Percentiles rank a stretch among this genome's conserved stretches.
Conservation (phyloP, 1,284 basidiomycete genomes). For the Ceratobasidium sp. region DNA sequence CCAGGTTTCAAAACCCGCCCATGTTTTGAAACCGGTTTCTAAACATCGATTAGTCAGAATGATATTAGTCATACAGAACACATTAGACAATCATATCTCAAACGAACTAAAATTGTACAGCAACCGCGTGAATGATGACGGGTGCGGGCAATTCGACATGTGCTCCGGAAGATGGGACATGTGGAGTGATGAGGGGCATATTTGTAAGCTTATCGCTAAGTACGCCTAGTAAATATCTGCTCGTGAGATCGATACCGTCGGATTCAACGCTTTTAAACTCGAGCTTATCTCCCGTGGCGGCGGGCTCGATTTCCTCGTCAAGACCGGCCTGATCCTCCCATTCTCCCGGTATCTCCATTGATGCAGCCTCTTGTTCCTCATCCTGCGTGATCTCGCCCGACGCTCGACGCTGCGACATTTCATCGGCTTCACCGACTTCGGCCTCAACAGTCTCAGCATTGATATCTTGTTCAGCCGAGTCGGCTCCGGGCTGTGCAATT, state of each 20-base stretch:
- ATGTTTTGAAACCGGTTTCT: too few species aligned
- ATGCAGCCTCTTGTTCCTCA: background rate
- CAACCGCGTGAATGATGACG: too few species aligned
- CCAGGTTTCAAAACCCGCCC: too few species aligned
- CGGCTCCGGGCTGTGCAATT: background rate
- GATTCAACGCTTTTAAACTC: too few species aligned
- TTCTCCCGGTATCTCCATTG: background rate
- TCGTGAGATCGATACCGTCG: background rate
- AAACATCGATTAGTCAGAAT: too few species aligned
- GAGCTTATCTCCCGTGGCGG: background rate
- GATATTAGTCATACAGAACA: too few species aligned
- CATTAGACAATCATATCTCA: too few species aligned
- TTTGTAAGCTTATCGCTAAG: too few species aligned
- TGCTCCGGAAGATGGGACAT: too few species aligned
- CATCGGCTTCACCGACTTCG: background rate
- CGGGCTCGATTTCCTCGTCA: background rate
- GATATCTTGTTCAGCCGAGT: background rate
- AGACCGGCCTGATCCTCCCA: background rate
- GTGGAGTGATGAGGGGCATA: too few species aligned
- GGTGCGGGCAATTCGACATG: too few species aligned
- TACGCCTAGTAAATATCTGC: conserved; percentile 49
- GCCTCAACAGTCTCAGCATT: background rate
- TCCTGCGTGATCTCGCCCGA: background rate
- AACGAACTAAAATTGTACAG: too few species aligned
- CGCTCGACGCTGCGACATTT: background rate